A percentile compares a stretch with the other conserved stretches of the same genome.
Evolutionary conservation across 495 filamentous ascomycete genomes (phyloP).

Genomic region (Acidiella bohemica): DNA sequence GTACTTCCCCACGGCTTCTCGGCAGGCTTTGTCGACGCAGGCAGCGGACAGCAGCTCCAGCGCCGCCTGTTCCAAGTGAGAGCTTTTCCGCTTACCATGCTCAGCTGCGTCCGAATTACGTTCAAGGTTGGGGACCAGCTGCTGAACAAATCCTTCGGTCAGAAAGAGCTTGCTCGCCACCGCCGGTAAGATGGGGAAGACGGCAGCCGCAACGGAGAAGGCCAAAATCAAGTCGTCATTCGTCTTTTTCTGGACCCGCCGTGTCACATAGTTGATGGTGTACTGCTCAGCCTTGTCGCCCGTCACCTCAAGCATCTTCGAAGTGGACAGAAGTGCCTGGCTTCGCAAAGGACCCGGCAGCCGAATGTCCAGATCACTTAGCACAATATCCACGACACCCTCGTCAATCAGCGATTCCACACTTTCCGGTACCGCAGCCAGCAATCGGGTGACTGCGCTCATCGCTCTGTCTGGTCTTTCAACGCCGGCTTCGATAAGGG

Average conservation of each 20-base stretch:
- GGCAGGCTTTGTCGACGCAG: constrained; percentile 65
- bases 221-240: constrained; percentile 54
- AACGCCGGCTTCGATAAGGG: constrained; percentile 48
- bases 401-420: constrained; percentile 58
- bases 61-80: constrained; percentile 56
- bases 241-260: constrained; percentile 37
- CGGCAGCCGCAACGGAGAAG: constrained; percentile 72
- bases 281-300: constrained; percentile 49
- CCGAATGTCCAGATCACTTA: constrained; percentile 65
- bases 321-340: constrained; percentile 61
- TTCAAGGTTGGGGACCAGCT: constrained; percentile 54
- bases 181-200: constrained; percentile 72
- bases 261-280: constrained; percentile 53
- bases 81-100: constrained; percentile 17
- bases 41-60: constrained; percentile 83
- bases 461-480: constrained; percentile 46
- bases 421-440: constrained; percentile 43
- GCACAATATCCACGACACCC: constrained; percentile 65
- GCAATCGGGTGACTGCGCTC: constrained; percentile 48
- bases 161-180: constrained; percentile 64
- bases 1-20: constrained; percentile 64
- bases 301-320: constrained; percentile 68
- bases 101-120: constrained; percentile 45
- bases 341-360: constrained; percentile 51
- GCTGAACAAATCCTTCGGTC: constrained; percentile 63